Evolutionary conservation across 2,329 filamentous ascomycete genomes (phyloP), one percentile per base, ranked within the genome.

Genomic region (Fusarium poae): DNA sequence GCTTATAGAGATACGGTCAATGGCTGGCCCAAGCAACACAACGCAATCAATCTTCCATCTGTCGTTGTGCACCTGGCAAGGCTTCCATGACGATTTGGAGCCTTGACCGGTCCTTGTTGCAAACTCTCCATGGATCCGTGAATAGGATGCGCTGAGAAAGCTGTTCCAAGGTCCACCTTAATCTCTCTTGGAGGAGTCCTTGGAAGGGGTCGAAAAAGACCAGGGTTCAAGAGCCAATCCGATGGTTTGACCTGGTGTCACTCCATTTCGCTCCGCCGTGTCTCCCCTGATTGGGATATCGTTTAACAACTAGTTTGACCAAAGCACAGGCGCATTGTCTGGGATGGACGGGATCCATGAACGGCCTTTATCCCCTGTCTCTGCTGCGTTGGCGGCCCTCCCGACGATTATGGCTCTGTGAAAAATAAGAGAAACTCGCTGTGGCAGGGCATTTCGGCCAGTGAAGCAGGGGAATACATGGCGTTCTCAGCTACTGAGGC

Each of bases 181-280:
- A 70, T 70, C 51, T 70, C 67, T 70, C 67, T 65, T 71, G 48
- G 55, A 67, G 63, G 48, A 62, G 66, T 54, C 57, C 37, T 59
- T 69, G 67, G 67, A 67, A 68, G 67, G 67, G 63, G 67, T 30
- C 16, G 55, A 25, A 56, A 62, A 57, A 37, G 56, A 55, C 67
- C 50, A 50, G 67, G 67, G 32, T 40, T 54, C 25, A 34, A 61
- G 67, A 29, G 42, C 67, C 59, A 70, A 65, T 68, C 67, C 59
- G 54, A 55, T 71, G 64, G 52, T 48, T 62, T 43, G 49, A 40
- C 45, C 59, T 62, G 37, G 64, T 68, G 54, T 64, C 62, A 46
- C 64, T 66, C 63, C 63, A 66, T 66, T 30, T 68, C 61, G 66
- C 61, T 68, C 65, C 42, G 45, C 45, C 37, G 53, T 46, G 27